phyloP scores from a whole-genome alignment of 2,329 filamentous ascomycete genomes.

The Lasiodiplodia hormozganensis region DNA sequence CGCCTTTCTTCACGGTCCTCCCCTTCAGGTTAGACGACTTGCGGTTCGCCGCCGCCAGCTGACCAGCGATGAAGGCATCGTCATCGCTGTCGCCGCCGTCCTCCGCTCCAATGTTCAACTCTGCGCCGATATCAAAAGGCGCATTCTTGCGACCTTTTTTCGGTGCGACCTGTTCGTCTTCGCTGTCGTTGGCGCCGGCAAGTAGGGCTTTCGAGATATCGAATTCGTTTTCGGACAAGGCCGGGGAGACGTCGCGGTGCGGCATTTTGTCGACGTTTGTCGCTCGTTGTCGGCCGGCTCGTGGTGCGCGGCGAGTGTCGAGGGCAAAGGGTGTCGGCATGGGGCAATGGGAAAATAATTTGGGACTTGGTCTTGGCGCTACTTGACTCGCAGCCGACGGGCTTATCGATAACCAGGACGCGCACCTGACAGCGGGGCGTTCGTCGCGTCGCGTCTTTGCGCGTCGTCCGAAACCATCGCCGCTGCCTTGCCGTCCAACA shows the following conservation, averaged over 20 bases:
- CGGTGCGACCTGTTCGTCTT: conserved; percentile 41
- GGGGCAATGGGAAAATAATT: conserved; percentile 25
- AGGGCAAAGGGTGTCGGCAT: conserved; percentile 11
- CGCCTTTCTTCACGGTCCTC: conserved; percentile 89
- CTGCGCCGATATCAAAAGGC: conserved; percentile 41
- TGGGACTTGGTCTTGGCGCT: conserved; percentile 22
- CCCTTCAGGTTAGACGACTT: conserved; percentile 84
- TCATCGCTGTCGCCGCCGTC: conserved; percentile 69
- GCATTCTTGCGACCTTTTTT: conserved; percentile 19
- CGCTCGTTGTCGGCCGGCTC: conserved; percentile 21
- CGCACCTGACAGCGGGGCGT: conserved; percentile 22
- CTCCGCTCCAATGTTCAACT: conserved; percentile 49
- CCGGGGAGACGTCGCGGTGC: conserved; percentile 77
- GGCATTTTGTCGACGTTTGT: conserved; percentile 61
- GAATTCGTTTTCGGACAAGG: conserved; percentile 86
- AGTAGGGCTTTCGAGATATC: conserved; percentile 86
- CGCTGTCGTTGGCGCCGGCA: conserved; percentile 61
- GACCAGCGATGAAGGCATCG: conserved; percentile 87
- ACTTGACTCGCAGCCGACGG: background rate
- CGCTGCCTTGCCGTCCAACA: conserved; percentile 10
- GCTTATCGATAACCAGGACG: conserved; percentile 8
- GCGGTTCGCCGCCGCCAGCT: conserved; percentile 85
- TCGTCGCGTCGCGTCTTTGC: conserved; percentile 26
- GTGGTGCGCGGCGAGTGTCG: conserved; percentile 21
- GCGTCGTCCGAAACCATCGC: conserved; percentile 20